Evolutionary conservation across 331 rosid genomes (phyloP).

Genomic region (Saraca asoca): DNA sequence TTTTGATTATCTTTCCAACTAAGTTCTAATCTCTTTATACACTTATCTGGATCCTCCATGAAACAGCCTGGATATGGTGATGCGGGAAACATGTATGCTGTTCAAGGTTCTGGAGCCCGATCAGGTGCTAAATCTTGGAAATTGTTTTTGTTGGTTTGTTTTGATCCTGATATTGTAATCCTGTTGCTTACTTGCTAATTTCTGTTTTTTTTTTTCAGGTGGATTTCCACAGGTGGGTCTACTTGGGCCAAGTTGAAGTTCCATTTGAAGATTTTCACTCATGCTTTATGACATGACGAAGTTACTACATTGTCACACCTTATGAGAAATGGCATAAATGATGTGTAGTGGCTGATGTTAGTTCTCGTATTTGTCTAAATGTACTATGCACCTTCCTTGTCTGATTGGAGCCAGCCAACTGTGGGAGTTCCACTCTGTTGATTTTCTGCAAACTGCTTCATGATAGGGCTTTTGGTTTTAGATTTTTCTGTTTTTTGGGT

Average conservation of each 20-base stretch:
- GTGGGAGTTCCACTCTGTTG: conserved; percentile 8
- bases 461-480: background rate
- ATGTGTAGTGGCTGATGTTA: background rate
- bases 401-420: conserved; percentile 5
- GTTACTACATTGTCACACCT: conserved; percentile 26
- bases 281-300: conserved; percentile 33
- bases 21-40: conserved; percentile 13
- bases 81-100: conserved; percentile 67
- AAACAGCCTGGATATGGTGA: conserved; percentile 87
- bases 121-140: conserved; percentile 57
- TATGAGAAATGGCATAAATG: conserved; percentile 26
- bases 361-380: conserved; percentile 5
- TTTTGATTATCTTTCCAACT: conserved; percentile 26
- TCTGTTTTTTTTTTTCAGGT: conserved; percentile 47
- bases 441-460: conserved; percentile 2
- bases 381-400: conserved; percentile 2
- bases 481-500: background rate
- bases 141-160: conserved; percentile 28
- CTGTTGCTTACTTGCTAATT: conserved; percentile 39
- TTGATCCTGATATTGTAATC: conserved; percentile 24
- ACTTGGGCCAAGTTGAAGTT: conserved; percentile 40
- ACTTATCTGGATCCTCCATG: conserved; percentile 21
- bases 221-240: conserved; percentile 87
- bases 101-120: conserved; percentile 74
- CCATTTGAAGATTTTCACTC: conserved; percentile 30